phyloP scores from a whole-genome alignment of 371 early-diverging fungal genomes.

The Zychaea mexicana region DNA sequence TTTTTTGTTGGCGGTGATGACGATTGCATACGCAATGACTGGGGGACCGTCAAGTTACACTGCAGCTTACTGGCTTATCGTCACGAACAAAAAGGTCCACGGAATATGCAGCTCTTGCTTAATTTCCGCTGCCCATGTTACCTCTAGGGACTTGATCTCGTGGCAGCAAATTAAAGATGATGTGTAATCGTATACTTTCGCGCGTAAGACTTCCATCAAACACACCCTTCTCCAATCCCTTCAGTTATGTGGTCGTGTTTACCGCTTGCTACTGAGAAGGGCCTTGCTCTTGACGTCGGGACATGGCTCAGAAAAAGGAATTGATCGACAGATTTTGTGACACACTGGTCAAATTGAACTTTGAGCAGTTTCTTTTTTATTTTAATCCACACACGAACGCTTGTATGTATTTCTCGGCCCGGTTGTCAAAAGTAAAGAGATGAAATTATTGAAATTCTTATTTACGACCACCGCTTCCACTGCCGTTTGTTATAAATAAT shows the following conservation, averaged over 20 bases:
- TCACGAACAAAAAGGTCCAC: constrained; percentile 7
- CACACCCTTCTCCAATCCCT: too few species aligned
- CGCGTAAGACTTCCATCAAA: neutral
- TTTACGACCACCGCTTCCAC: neutral
- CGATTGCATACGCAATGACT: constrained; percentile 5
- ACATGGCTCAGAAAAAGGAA: neutral
- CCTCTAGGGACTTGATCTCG: neutral
- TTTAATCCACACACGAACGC: too few species aligned
- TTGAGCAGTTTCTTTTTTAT: neutral
- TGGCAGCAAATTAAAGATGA: neutral
- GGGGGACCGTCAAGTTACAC: constrained; percentile 6
- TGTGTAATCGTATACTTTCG: neutral
- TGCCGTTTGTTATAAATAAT: neutral
- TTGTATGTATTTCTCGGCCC: too few species aligned
- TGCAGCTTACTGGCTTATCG: neutral
- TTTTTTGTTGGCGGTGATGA: neutral
- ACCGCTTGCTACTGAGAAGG: too few species aligned
- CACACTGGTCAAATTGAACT: neutral
- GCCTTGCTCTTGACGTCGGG: neutral
- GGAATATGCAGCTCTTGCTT: neutral
- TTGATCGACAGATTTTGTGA: constrained; percentile 4
- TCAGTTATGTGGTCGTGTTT: too few species aligned
- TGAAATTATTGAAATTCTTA: neutral
- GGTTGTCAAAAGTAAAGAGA: neutral
- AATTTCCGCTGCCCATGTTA: neutral